Evolutionary conservation across 1,284 basidiomycete genomes (phyloP), one percentile per base, ranked within the genome.

Genomic region (Malassezia cuniculi): DNA sequence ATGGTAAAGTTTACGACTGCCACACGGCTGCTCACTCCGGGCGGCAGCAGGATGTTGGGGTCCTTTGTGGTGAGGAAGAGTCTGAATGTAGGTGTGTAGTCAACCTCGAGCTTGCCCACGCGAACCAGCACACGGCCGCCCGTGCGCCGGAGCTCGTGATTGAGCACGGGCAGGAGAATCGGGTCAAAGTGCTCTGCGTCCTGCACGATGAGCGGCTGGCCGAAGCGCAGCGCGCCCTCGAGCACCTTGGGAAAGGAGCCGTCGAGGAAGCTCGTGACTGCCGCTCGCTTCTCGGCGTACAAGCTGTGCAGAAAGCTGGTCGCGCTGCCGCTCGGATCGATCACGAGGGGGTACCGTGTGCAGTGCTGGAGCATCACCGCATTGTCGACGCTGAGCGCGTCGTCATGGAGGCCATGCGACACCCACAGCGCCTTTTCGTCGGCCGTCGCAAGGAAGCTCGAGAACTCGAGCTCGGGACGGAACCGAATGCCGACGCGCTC

Each of bases 1-100:
- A 97, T 97, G 12, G 90, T 97, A 70, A 99, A 99, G 73, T 99
- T 99, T 73, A 97, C 90, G 64, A 99, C 94, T 0, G 90, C 93
- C 25, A 97, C 93, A 45, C 93, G 79, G 72, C 86, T 93, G 74
- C 90, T 97, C 49, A 99, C 87, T 67, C 97, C 90, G 1, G 93
- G 87, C 15, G 90, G 85, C 70, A 97, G 94, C 60, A 94, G 87
- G 49, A 94, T 82, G 0, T 87, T 90, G 1, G 94, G 89, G 69
- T 97, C 89, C 17, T 90, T 76, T 6, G 93, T 99, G 3, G 93
- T 85, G 34, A 99, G 75, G 77, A 97, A 97, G 85, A 99, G 90
- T 8, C 48, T 51, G 74, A 99, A 99, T 9, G 89, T 81, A 3
- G 94, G 93, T 0, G 90, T 95, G 69, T 95, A 97, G 69, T 99